Conservation (phyloP, 164 flowering plant species). For the Aristolochia californica region DNA sequence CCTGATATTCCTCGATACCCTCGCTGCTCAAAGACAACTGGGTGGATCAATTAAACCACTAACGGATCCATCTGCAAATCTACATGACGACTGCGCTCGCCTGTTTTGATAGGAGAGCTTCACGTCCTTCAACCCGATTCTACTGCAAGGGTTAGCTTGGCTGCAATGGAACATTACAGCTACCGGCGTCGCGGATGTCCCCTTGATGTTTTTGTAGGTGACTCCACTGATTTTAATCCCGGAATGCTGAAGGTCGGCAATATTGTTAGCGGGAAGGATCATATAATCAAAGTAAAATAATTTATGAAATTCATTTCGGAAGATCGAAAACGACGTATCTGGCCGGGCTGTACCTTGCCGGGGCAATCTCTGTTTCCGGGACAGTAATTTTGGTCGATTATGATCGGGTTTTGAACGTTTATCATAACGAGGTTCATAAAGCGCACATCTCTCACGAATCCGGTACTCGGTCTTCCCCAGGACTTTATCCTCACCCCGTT, state of each 20-base stretch:
- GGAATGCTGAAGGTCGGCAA: conserved; percentile 16
- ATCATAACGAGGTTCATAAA: conserved; percentile 41
- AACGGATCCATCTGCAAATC: conserved; percentile 9
- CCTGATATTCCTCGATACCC: too few species aligned
- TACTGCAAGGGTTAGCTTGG: conserved; percentile 8
- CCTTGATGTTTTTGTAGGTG: conserved; percentile 13
- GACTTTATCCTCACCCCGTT: conserved; percentile 72
- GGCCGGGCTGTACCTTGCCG: too few species aligned
- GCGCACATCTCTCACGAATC: conserved; percentile 36
- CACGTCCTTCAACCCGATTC: conserved; percentile 13
- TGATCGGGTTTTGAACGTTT: conserved; percentile 50
- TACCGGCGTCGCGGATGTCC: conserved; percentile 16
- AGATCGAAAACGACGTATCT: too few species aligned
- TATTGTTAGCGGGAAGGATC: too few species aligned
- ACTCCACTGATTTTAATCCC: conserved; percentile 16
- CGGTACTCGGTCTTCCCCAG: conserved; percentile 62
- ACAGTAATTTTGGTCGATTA: conserved; percentile 72
- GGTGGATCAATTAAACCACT: conserved; percentile 11
- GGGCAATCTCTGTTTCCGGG: conserved; percentile 45
- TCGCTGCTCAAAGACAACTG: conserved; percentile 9
- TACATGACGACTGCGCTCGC: conserved; percentile 9
- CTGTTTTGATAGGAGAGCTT: conserved; percentile 14
- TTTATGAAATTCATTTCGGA: too few species aligned
- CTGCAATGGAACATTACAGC: conserved; percentile 21
- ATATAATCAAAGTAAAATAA: too few species aligned